Evolutionary conservation across 2,329 filamentous ascomycete species (phyloP), one percentile per base, ranked within the genome.

Genomic region (Talaromyces sp.): DNA sequence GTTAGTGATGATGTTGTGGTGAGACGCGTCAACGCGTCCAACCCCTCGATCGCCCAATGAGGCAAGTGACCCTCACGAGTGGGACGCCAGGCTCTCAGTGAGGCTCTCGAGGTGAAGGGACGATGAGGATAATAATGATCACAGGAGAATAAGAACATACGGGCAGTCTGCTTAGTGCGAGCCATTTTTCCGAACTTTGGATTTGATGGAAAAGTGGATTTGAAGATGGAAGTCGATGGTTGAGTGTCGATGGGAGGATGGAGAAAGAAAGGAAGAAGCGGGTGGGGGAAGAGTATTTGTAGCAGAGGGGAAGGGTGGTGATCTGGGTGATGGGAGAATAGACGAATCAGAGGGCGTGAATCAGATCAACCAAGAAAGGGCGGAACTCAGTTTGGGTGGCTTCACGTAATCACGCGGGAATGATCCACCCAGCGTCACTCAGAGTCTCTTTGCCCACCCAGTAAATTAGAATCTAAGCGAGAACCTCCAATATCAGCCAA

Each of bases 161-260:
- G 76, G 67, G 77, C 77, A 70, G 77, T 80, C 71, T 80, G 77
- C 76, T 80, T 80, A 56, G 77, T 80, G 68, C 77, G 72, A 70
- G 77, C 77, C 77, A 80, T 80, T 50, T 57, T 70, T 62, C 69
- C 58, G 48, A 56, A 65, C 64, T n/a, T 57, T 56, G 54, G 47
- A 4, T 60, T 64, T 57, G 65, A 68, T 67, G 58, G 62, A 63
- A 47, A 67, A 68, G 62, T 52, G 54, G 54, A 55, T 57, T 62
- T 63, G 52, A 58, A 54, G 70, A 66, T 65, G 57, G 50, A 65
- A 63, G 56, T 51, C 61, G 64, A n/a, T n/a, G n/a, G n/a, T n/a
- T n/a, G n/a, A 27, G 4, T 27, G 53, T 59, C 47, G 54, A 63
- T 30, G 60, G 57, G 68, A 53, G 68, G 62, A 68, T 71, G 67